phyloP scores from a whole-genome alignment of 2,329 filamentous ascomycete genomes.

The Colletotrichum siamense region DNA sequence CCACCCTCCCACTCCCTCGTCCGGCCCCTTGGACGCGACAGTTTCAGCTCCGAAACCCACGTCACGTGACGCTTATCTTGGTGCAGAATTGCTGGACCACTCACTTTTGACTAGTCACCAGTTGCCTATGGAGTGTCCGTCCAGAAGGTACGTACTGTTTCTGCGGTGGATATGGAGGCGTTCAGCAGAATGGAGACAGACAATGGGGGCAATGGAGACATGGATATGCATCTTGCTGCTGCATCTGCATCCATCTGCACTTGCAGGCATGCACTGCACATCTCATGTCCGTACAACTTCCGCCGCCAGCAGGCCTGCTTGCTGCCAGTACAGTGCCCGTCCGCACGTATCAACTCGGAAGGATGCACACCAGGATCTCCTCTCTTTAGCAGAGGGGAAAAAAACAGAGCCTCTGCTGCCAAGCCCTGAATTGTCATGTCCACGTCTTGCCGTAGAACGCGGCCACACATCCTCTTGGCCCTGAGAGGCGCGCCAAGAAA shows the following conservation, averaged over 20 bases:
- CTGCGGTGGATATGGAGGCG: background rate
- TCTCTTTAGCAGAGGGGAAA: background rate
- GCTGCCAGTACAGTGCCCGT: background rate
- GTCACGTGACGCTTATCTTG: constrained; percentile 7
- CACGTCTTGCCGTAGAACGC: constrained; percentile 13
- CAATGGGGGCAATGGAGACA: background rate
- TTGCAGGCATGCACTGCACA: background rate
- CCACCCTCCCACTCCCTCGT: background rate
- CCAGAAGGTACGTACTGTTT: background rate
- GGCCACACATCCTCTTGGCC: background rate
- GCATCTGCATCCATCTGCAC: background rate
- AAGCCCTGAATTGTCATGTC: constrained; percentile 19
- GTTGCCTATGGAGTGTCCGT: no score
- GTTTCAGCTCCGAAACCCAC: constrained; percentile 22
- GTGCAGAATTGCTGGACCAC: background rate
- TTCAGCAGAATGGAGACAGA: background rate
- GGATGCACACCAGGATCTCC: background rate
- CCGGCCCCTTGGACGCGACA: constrained; percentile 15
- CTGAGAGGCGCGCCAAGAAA: constrained; percentile 13
- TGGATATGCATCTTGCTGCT: background rate
- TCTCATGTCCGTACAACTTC: constrained; percentile 8
- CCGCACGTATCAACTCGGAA: background rate
- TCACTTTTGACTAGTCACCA: no score
- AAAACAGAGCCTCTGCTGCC: constrained; percentile 5
- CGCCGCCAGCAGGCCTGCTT: background rate